Evolutionary conservation across 208 protist species (phyloP).

Genomic region (Acanthamoeba rhysodes): DNA sequence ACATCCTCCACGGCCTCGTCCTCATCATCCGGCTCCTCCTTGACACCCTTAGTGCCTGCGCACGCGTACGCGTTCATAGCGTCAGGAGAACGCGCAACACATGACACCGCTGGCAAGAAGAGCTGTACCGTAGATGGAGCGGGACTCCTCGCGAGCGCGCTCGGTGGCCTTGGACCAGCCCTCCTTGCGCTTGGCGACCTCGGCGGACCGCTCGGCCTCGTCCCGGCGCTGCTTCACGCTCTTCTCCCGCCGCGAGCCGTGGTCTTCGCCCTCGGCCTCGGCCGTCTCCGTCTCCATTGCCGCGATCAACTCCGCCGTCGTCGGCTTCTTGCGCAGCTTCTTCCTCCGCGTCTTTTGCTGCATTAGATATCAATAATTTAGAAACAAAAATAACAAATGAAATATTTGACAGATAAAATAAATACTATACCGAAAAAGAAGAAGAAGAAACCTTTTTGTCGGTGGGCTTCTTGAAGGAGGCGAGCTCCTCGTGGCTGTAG

Average conservation of each 20-base stretch:
- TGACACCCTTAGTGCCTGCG: not conserved
- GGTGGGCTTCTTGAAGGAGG: slow-evolving; percentile 54
- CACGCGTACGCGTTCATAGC: too few species aligned
- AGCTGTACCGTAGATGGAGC: not conserved
- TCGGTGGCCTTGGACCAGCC: slow-evolving; percentile 31
- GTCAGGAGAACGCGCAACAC: too few species aligned
- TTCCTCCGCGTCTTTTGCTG: slow-evolving; percentile 38
- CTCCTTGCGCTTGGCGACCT: not conserved
- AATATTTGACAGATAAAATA: too few species aligned
- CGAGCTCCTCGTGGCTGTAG: not conserved
- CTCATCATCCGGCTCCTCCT: slow-evolving; percentile 19
- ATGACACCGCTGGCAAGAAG: not conserved
- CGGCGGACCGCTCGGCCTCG: not conserved
- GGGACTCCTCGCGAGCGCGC: slow-evolving; percentile 31
- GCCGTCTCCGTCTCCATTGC: not conserved
- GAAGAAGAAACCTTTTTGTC: slow-evolving; percentile 69
- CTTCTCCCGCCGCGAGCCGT: slow-evolving; percentile 7
- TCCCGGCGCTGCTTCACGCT: slow-evolving; percentile 15
- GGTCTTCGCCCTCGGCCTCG: not conserved
- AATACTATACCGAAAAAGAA: too few species aligned
- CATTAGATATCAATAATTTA: too few species aligned
- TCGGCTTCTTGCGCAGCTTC: slow-evolving; percentile 45
- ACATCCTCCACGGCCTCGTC: not conserved
- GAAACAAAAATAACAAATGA: too few species aligned
- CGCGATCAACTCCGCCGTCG: slow-evolving; percentile 44